phyloP scores from a whole-genome alignment of 306 rosid genomes.

The Vigna mungo region DNA sequence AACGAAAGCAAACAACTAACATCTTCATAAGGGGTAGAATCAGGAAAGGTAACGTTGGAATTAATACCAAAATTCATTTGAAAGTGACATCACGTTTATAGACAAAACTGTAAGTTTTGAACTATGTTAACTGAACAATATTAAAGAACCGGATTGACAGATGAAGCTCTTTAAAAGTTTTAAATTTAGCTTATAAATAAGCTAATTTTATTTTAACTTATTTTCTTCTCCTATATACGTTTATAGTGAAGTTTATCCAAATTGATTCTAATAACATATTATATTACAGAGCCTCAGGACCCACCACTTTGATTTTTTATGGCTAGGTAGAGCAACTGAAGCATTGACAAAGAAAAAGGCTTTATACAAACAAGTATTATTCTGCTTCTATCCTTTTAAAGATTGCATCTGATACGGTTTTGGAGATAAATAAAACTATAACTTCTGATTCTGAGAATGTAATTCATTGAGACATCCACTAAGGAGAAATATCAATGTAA shows the following conservation, averaged over 20 bases:
- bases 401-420: slow-evolving; percentile 27
- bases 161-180: too few relatives aligned
- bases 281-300: neutral
- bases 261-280: neutral
- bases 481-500: slow-evolving; percentile 33
- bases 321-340: neutral
- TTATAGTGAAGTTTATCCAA: too few relatives aligned
- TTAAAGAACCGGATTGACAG: too few relatives aligned
- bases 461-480: slow-evolving; percentile 14
- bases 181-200: too few relatives aligned
- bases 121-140: neutral
- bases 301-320: neutral
- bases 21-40: neutral
- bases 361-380: neutral
- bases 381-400: slow-evolving; percentile 4
- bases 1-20: slow-evolving; percentile 1
- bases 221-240: too few relatives aligned
- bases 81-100: slow-evolving; percentile 14
- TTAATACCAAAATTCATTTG: neutral
- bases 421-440: neutral
- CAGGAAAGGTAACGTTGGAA: slow-evolving; percentile 13
- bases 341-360: slow-evolving; percentile 1
- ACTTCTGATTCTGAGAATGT: slow-evolving; percentile 14
- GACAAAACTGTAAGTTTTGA: slow-evolving; percentile 10
- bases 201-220: too few relatives aligned